Evolutionary conservation across 2,329 filamentous ascomycete species (phyloP), one percentile per base, ranked within the genome.

Genomic region (Fusarium bactridioides): DNA sequence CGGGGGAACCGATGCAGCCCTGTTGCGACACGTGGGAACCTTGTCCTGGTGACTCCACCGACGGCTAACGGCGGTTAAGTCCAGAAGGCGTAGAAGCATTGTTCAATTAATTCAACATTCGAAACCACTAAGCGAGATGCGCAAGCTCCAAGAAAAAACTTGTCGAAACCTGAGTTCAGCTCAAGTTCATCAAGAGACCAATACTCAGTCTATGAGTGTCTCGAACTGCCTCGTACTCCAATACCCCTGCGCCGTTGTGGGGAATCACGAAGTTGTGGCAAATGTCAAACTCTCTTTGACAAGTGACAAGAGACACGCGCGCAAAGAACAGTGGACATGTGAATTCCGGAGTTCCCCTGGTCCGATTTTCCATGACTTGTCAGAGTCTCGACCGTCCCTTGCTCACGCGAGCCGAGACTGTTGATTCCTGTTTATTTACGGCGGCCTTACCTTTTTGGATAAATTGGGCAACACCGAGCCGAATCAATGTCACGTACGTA

Each of bases 401-500:
- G 65, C 45, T 53, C 61, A 70, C 64, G 62, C 70, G 58, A 56
- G 33, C 51, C 48, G 38, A 43, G 40, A 38, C 54, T 25, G 38
- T 31, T 35, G 55, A 73, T 71, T 74, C 70, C 58, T 71, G 69
- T 57, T 73, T 70, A 54, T 67, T 51, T 70, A 57, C 70, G 70
- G 70, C 50, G 51, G 25, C 50, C 57, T 71, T 73, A 35, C 70
- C 70, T 68, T 31, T 73, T 74, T 73, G 67, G 70, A 62, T 68
- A 62, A 40, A 73, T 71, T 58, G 37, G 67, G 70, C 35, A 73
- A 64, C 55, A 60, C 61, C 60, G 69, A 68, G 37, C 67, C 63
- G 70, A 60, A 15, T 33, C 31, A 33, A 50, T 71, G 54, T 57
- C 48, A 71, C 69, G 33, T 61, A 56, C 33, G 51, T 60, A 54